Conservation (phyloP, 441 rosid species). For the Populus hybrid region DNA sequence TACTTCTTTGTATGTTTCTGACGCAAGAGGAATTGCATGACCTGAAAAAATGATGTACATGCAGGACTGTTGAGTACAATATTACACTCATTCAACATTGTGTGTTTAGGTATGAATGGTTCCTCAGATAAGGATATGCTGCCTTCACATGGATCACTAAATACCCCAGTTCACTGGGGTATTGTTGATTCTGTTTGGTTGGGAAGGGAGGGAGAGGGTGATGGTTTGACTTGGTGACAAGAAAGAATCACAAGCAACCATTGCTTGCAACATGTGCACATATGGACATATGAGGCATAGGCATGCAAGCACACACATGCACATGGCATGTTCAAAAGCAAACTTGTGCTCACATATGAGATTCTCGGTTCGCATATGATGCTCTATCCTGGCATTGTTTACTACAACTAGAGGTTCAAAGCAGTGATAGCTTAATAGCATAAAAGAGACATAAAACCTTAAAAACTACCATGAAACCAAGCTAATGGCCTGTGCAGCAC, state of each 20-base stretch:
- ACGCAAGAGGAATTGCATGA: slow-evolving; percentile 61
- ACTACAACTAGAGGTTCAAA: background rate
- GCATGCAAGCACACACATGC: background rate
- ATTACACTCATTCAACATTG: background rate
- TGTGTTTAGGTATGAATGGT: background rate
- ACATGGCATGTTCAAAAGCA: background rate
- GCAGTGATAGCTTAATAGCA: background rate
- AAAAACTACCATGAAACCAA: no score
- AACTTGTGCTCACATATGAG: background rate
- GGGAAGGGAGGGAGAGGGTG: background rate
- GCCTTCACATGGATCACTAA: background rate
- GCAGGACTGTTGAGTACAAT: background rate
- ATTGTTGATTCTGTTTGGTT: background rate
- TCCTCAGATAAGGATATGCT: background rate
- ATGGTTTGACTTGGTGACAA: background rate
- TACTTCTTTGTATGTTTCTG: slow-evolving; percentile 76
- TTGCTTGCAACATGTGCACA: background rate
- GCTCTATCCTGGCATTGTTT: background rate
- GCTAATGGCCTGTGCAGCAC: background rate
- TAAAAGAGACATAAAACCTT: background rate
- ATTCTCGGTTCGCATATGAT: background rate
- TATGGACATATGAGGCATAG: background rate
- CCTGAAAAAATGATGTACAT: slow-evolving; percentile 38
- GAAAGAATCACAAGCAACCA: background rate
- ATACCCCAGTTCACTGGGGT: background rate